Evolutionary conservation across 495 filamentous ascomycete genomes (phyloP), one percentile per base, ranked within the genome.

Genomic region (Penicillium steckii): DNA sequence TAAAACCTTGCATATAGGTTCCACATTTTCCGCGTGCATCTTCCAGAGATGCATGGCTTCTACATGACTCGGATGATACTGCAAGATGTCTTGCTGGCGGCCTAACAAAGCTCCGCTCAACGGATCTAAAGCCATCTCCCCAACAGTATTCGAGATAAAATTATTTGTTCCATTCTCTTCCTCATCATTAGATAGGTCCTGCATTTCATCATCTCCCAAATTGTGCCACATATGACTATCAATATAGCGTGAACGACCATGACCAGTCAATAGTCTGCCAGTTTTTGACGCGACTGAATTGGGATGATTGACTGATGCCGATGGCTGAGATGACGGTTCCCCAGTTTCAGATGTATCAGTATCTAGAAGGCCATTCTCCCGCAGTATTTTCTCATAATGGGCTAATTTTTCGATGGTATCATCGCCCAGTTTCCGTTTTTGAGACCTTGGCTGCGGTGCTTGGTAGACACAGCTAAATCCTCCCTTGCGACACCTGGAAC

Each of bases 1-100:
- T 46, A 88, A 75, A 30, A 87, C 56, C 60, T 87, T 89, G 50
- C 78, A 80, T 38, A 89, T 61, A 3, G 86, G 84, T 63, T 88
- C 82, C 47, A 87, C 80, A 54, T 82, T 80, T 45, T 80, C 72
- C 2, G 81, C 65, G 53, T 78, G 82, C 4, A 69, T 73, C 51
- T 85, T 79, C 85, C 86, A 88, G 8, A 90, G 69, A 25, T 71
- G 26, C 41, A 52, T 58, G 8, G 61, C 61, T n/a, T 56, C 24
- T 6, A 32, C 21, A 32, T 52, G 37, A 9, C n/a, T 52, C 19
- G 61, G 61, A 26, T 64, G 57, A 24, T 38, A 44, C 7, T 57
- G 18, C 3, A n/a, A 7, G 6, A 37, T 12, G 18, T 2, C 8
- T 37, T 37, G 33, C 15, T 37, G 33, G 15, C 33, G 6, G 8